Conservation (phyloP, 352 stramenopile genomes). For the Thraustochytrium sp. region DNA sequence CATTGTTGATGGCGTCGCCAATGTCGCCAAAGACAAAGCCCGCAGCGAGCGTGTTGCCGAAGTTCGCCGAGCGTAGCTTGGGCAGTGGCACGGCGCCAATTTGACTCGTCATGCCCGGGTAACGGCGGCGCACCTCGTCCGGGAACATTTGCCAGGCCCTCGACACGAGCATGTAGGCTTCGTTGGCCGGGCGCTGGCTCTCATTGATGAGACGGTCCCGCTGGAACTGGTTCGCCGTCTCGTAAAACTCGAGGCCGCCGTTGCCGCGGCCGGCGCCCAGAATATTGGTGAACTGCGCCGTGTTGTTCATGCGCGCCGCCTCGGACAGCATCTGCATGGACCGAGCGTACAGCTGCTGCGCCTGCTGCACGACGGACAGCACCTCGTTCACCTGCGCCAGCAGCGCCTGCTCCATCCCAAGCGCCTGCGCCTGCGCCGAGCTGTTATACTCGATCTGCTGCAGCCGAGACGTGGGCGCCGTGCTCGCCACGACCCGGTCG, state of each 20-base stretch:
- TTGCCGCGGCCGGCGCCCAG: background rate
- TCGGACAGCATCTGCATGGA: conserved; percentile 10
- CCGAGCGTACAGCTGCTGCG: conserved; percentile 8
- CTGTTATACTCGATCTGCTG: conserved; percentile 24
- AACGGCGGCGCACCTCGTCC: background rate
- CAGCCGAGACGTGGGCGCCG: background rate
- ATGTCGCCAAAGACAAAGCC: conserved; percentile 36
- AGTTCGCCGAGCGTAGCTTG: background rate
- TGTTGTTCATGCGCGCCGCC: background rate
- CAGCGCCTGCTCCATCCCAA: background rate
- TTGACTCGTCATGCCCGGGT: background rate
- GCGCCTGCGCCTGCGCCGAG: background rate
- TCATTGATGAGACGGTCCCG: conserved; percentile 28
- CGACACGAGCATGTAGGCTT: background rate
- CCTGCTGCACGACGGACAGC: background rate
- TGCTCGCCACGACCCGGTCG: background rate
- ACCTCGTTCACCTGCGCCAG: conserved; percentile 26
- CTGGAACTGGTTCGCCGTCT: conserved; percentile 25
- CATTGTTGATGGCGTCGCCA: conserved; percentile 31
- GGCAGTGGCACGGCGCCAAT: conserved; percentile 2
- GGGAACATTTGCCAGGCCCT: conserved; percentile 5
- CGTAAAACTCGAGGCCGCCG: conserved; percentile 15
- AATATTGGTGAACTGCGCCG: conserved; percentile 1
- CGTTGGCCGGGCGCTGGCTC: background rate
- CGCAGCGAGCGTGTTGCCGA: background rate